Percentiles rank a stretch among this genome's conserved stretches.
phyloP scores from a whole-genome alignment of 2,329 filamentous ascomycete genomes.

The Alternaria novae-zelandiae region DNA sequence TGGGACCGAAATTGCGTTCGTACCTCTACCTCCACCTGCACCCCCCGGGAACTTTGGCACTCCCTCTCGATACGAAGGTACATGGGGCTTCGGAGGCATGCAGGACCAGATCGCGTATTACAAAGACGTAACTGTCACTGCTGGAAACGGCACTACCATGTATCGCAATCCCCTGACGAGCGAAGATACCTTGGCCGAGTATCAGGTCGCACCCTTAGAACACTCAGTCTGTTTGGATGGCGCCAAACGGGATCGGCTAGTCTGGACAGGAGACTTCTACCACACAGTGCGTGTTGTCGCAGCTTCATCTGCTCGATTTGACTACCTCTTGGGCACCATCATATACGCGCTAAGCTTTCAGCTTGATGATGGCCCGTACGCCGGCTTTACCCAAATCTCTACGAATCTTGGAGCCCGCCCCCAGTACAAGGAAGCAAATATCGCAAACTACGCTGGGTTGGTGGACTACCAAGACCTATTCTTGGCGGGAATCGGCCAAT shows the following conservation, averaged over 20 bases:
- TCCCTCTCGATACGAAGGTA: constrained; percentile 27
- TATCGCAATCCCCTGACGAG: constrained; percentile 7
- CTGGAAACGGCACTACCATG: background rate
- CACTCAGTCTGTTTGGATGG: constrained; percentile 52
- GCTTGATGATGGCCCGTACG: background rate
- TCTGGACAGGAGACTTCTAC: constrained; percentile 54
- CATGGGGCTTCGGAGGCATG: constrained; percentile 52
- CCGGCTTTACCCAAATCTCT: constrained; percentile 1
- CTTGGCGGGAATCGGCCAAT: background rate
- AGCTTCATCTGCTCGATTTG: constrained; percentile 45
- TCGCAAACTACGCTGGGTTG: background rate
- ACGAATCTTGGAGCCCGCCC: background rate
- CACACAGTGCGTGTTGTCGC: constrained; percentile 50
- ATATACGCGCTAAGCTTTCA: background rate
- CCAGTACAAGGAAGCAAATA: background rate
- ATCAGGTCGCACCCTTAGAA: constrained; percentile 44
- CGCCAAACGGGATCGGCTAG: constrained; percentile 51
- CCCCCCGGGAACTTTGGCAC: constrained; percentile 6
- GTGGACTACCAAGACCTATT: constrained; percentile 8
- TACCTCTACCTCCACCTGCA: background rate
- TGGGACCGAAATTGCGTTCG: background rate
- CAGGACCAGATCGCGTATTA: constrained; percentile 50
- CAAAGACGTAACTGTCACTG: constrained; percentile 35
- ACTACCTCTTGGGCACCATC: constrained; percentile 46
- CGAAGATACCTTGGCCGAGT: constrained; percentile 44